Base-by-base conservation (phyloP, 1,284 basidiomycete genomes). In the Gomphus bonarii region DNA sequence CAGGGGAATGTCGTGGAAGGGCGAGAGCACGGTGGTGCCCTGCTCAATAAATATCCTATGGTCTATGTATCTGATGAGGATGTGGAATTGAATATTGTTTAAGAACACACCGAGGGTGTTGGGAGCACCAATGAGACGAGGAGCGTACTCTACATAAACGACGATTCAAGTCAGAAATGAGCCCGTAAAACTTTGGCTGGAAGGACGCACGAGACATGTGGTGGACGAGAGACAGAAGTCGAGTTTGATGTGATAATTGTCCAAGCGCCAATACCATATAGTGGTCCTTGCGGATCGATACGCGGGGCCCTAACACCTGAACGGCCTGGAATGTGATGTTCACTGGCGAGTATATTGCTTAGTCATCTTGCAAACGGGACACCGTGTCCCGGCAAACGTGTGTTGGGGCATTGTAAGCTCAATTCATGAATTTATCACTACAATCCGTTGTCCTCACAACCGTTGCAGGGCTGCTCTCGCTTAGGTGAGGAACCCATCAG, bases 1-100 rank as follows among this genome's bases (percentile, higher is more conserved):
- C 67, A 97, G 90, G 28, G 94, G 94, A 67, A 97, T 88, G 74
- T 97, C 94, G 70, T 97, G 94, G 83, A 92, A 97, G 60, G 91
- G 80, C 16, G 94, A 97, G 61, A 95, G 75, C 71, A 93, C 85
- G 62, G 81, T 80, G 65, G 86, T 85, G 66, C 89, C 84, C 69
- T 90, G 86, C 73, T 99, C 95, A 72, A 94, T 82, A 80, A 74
- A 99, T 61, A 95, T 87, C 61, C 95, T 91, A 78, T 97, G 91
- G 66, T 98, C 95, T 95, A 70, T 49, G 50, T 59, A 61, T 61
- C 20, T 65, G 61, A 54, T 59, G 33, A 30, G 30, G 46, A 10
- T 50, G 16, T 12, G 28, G 25, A 18, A 33, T 38, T 50, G 25
- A n/a, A 12, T 35, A 44, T 55, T 40, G 28, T 36, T 25, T 43